phyloP scores from a whole-genome alignment of 352 stramenopile genomes.

The Plasmopara muralis region DNA sequence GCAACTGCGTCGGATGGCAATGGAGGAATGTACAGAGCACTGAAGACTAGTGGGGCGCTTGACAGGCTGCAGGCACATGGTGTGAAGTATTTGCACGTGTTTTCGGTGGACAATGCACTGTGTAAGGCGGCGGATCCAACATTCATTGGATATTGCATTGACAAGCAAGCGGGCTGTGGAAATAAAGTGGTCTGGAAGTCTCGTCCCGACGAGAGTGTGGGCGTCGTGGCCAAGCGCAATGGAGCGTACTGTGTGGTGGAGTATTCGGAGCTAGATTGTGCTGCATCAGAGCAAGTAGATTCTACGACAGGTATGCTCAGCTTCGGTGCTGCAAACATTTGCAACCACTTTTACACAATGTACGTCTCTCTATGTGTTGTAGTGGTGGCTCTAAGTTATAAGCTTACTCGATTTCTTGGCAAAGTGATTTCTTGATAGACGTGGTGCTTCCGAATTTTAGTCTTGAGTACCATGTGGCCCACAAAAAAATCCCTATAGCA shows the following conservation, averaged over 20 bases:
- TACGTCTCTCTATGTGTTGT: slow-evolving; percentile 52
- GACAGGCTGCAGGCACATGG: slow-evolving; percentile 70
- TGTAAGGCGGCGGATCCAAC: slow-evolving; percentile 92
- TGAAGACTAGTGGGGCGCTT: slow-evolving; percentile 86
- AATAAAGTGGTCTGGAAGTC: slow-evolving; percentile 97
- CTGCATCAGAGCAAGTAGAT: slow-evolving; percentile 54
- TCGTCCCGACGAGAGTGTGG: slow-evolving; percentile 89
- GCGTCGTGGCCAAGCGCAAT: slow-evolving; percentile 79
- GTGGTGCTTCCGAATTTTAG: slow-evolving; percentile 83
- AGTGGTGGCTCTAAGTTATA: background rate
- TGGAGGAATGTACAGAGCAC: slow-evolving; percentile 93
- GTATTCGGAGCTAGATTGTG: slow-evolving; percentile 94
- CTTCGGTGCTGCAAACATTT: slow-evolving; percentile 97
- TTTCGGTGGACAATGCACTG: slow-evolving; percentile 97
- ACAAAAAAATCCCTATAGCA: slow-evolving; percentile 96
- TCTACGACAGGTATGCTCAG: slow-evolving; percentile 74
- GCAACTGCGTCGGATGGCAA: slow-evolving; percentile 96
- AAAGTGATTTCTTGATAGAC: slow-evolving; percentile 28
- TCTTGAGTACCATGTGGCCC: slow-evolving; percentile 94
- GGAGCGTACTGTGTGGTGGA: slow-evolving; percentile 92
- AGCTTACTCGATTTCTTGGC: background rate
- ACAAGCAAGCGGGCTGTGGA: slow-evolving; percentile 88
- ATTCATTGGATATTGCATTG: slow-evolving; percentile 96
- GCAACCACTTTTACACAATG: slow-evolving; percentile 96
- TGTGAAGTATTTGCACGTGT: slow-evolving; percentile 95